Percentiles rank a stretch among this genome's conserved stretches.
phyloP scores from a whole-genome alignment of 495 filamentous ascomycete species.

The Alectoria sarmentosa region DNA sequence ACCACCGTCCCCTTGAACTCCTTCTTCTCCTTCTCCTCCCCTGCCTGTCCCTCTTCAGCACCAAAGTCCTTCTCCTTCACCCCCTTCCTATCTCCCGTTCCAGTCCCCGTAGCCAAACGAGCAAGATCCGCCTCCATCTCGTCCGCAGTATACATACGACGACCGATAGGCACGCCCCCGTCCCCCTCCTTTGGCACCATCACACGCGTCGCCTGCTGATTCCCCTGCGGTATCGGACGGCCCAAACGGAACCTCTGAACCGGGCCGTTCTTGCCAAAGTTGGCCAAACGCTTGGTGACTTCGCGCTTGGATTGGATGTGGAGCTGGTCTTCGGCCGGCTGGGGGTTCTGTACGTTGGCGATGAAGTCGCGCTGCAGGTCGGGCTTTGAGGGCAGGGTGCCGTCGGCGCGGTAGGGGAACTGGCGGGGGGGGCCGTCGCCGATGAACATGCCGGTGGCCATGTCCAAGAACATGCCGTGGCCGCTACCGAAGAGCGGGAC shows the following conservation, averaged over 20 bases:
- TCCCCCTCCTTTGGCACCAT: neutral
- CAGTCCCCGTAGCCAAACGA: neutral
- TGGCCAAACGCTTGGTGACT: neutral
- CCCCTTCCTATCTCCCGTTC: neutral
- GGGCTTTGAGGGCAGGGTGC: neutral
- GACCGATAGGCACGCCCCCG: neutral
- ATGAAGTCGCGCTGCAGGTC: neutral
- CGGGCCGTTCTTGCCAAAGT: neutral
- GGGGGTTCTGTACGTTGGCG: neutral
- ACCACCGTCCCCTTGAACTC: neutral
- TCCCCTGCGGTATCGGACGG: neutral
- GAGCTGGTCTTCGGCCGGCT: neutral
- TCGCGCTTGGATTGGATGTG: neutral
- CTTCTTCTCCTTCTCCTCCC: neutral
- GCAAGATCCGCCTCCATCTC: neutral
- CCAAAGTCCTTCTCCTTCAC: neutral
- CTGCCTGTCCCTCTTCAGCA: neutral
- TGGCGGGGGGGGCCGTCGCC: constrained; percentile 17
- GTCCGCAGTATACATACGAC: neutral
- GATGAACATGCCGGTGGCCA: constrained; percentile 9
- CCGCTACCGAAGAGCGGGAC: constrained; percentile 6
- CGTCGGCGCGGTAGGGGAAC: constrained; percentile 10
- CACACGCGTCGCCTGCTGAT: neutral
- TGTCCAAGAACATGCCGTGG: constrained; percentile 16
- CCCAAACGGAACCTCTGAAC: neutral